Percentiles rank a stretch among this genome's conserved stretches.
These are phyloP conservation scores for Withania somnifera DNA, from an alignment of 305 asterid species.

Conservation along the genomic window DNA sequence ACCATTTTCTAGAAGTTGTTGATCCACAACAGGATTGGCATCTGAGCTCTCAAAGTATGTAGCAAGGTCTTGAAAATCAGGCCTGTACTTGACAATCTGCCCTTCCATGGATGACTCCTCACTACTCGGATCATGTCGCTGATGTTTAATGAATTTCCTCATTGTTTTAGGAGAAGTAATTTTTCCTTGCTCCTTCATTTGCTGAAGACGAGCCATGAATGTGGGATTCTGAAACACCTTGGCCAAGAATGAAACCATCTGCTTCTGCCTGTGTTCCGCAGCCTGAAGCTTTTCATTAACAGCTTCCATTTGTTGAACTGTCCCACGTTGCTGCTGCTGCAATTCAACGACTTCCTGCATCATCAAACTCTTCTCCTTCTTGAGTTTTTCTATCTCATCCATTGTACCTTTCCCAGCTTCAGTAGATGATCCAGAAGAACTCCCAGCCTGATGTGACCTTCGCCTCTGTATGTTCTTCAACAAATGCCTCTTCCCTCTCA, in stretches of 20 bases:
- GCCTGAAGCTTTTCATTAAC: conserved; percentile 56
- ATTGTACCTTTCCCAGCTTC: conserved; percentile 31
- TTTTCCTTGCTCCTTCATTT: conserved; percentile 29
- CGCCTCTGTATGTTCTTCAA: conserved; percentile 76
- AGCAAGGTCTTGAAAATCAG: conserved; percentile 13
- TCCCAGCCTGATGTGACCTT: conserved; percentile 42
- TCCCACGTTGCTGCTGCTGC: conserved; percentile 61
- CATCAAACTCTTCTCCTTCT: conserved; percentile 55
- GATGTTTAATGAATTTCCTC: conserved; percentile 50
- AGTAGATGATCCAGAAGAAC: conserved; percentile 24
- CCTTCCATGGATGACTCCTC: conserved; percentile 18
- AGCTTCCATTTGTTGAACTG: conserved; percentile 38
- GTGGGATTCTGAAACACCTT: conserved; percentile 51
- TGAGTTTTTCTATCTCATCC: conserved; percentile 51
- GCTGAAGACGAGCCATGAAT: conserved; percentile 32
- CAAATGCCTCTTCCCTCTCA: conserved; percentile 57
- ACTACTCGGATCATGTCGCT: conserved; percentile 17
- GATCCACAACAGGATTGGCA: conserved; percentile 11
- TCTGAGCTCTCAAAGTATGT: conserved; percentile 1
- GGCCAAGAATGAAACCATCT: conserved; percentile 81
- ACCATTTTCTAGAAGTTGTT: conserved; percentile 13
- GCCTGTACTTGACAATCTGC: conserved; percentile 17
- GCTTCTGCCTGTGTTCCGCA: conserved; percentile 72
- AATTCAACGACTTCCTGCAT: conserved; percentile 61
- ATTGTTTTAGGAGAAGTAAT: conserved; percentile 36